A percentile compares a stretch with the other conserved stretches of the same genome.
phyloP scores from a whole-genome alignment of 2,329 filamentous ascomycete species.

The Botrytis elliptica region DNA sequence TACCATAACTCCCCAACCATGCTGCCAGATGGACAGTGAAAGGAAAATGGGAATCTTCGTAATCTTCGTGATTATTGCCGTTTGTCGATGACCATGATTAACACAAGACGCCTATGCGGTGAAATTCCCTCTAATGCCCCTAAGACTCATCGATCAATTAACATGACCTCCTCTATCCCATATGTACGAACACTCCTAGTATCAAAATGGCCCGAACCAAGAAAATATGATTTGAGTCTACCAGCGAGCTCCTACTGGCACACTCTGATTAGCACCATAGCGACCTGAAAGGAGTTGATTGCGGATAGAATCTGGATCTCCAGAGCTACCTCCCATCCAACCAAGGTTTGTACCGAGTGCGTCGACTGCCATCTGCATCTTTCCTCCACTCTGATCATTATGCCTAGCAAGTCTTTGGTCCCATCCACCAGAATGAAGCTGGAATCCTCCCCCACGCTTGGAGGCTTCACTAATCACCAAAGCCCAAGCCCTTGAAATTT shows the following conservation, averaged over 20 bases:
- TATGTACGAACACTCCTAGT: conserved; percentile 34
- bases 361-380: conserved; percentile 75
- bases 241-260: conserved; percentile 62
- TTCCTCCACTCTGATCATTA: conserved; percentile 80
- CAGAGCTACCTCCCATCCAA: conserved; percentile 62
- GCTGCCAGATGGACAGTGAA: conserved; percentile 26
- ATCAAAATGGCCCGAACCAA: not conserved
- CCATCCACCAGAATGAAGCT: conserved; percentile 87
- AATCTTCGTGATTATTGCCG: conserved; percentile 36
- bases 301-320: conserved; percentile 56
- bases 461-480: conserved; percentile 86
- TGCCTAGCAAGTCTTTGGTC: conserved; percentile 84
- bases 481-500: conserved; percentile 91
- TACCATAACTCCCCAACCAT: conserved; percentile 34
- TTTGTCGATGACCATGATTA: conserved; percentile 23
- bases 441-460: conserved; percentile 87
- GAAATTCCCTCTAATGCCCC: conserved; percentile 20
- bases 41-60: conserved; percentile 36
- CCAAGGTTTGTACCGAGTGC: conserved; percentile 73
- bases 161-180: conserved; percentile 21
- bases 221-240: not conserved
- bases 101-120: conserved; percentile 21
- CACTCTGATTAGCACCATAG: conserved; percentile 53
- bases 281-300: conserved; percentile 61
- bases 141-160: conserved; percentile 14